These are phyloP conservation scores for Monoraphidium neglectum DNA, from an alignment of 139 green algal genomes.

Conservation along the genomic window DNA sequence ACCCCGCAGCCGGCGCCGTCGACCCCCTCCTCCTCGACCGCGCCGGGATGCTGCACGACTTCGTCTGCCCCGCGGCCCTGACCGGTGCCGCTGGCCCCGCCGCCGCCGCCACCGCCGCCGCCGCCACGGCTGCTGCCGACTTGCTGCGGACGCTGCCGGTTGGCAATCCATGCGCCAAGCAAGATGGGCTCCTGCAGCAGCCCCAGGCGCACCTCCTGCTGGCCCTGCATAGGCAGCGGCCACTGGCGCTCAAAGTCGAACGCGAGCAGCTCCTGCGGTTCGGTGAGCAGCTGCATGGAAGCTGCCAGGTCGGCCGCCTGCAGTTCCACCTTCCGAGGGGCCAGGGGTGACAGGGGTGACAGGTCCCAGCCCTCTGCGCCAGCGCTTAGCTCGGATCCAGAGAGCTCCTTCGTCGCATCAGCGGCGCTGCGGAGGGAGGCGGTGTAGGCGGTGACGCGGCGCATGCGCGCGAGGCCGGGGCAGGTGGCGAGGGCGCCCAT, in stretches of 20 bases:
- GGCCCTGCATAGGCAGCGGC: conserved; percentile 8
- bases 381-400: too few species aligned
- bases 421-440: not conserved
- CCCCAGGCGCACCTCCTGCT: not conserved
- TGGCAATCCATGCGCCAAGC: conserved; percentile 4
- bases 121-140: not conserved
- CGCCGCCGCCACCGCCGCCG: not conserved
- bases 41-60: not conserved
- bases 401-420: too few species aligned
- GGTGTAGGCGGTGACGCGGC: not conserved
- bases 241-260: conserved; percentile 20
- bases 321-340: conserved; percentile 14
- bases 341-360: conserved; percentile 20
- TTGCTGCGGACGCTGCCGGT: conserved; percentile 8
- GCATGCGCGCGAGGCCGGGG: too few species aligned
- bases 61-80: too few species aligned
- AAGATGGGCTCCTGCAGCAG: not conserved
- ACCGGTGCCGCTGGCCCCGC: not conserved
- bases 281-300: conserved; percentile 16
- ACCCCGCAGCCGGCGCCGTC: conserved; percentile 3
- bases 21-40: not conserved
- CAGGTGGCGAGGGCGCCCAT: too few species aligned
- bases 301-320: conserved; percentile 7
- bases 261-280: conserved; percentile 8
- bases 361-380: not conserved